A percentile compares a stretch with the other conserved stretches of the same genome.
Evolutionary conservation across 805 yeast species (phyloP).

Genomic region (Metschnikowia sp.): DNA sequence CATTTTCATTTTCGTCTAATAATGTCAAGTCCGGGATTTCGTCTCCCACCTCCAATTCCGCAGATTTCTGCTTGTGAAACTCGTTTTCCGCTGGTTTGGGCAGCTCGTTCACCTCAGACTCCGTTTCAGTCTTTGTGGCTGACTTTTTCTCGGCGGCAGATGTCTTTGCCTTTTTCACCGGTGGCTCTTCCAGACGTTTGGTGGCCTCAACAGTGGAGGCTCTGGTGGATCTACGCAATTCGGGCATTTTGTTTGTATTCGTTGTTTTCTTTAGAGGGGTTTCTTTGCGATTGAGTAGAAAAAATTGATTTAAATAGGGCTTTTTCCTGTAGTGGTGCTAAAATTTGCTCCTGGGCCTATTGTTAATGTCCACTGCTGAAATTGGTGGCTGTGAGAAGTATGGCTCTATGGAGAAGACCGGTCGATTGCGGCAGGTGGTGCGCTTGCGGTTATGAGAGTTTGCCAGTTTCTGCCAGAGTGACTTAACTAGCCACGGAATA

Average conservation of each 20-base stretch:
- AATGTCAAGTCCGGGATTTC: conserved; percentile 62
- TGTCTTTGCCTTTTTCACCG: conserved; percentile 13
- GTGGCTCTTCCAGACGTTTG: conserved; percentile 11
- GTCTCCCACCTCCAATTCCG: conserved; percentile 52
- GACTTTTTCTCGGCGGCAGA: conserved; percentile 1
- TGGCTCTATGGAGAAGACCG: neutral
- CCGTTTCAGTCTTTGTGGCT: neutral
- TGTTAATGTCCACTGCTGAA: too few relatives aligned
- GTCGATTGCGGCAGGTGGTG: too few relatives aligned
- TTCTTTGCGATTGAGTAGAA: neutral
- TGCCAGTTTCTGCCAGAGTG: too few relatives aligned
- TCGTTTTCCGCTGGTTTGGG: conserved; percentile 1
- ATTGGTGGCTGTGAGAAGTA: neutral
- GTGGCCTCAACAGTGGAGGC: conserved; percentile 10
- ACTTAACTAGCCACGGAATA: too few relatives aligned
- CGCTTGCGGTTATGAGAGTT: too few relatives aligned
- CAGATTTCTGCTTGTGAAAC: neutral
- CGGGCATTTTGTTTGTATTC: conserved; percentile 11
- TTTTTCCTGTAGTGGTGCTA: neutral
- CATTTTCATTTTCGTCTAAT: conserved; percentile 66
- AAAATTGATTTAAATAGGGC: neutral
- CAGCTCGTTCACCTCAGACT: conserved; percentile 1
- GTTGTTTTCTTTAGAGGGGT: neutral
- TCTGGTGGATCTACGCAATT: conserved; percentile 19
- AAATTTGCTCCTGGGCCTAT: too few relatives aligned